phyloP scores from a whole-genome alignment of 495 filamentous ascomycete species.

The Durotheca rogersii region DNA sequence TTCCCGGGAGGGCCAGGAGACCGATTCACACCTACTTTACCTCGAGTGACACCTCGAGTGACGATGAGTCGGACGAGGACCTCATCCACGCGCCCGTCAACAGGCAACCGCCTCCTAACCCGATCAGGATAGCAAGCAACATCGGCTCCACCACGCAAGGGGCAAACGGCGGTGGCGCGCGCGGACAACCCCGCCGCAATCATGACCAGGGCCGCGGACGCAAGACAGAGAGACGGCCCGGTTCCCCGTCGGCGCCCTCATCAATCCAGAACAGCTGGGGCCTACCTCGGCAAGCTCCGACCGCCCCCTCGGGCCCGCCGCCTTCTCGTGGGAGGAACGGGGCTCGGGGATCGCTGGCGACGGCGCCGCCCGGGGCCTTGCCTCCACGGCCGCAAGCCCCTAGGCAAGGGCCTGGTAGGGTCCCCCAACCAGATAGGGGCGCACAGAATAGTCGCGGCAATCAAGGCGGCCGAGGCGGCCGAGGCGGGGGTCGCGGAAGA shows the following conservation, averaged over 20 bases:
- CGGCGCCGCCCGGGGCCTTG: slow-evolving; percentile 19
- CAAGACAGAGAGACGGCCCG: slow-evolving; percentile 9
- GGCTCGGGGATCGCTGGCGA: slow-evolving; percentile 13
- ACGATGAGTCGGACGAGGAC: slow-evolving; percentile 46
- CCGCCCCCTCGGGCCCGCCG: slow-evolving; percentile 32
- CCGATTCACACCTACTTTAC: slow-evolving; percentile 43
- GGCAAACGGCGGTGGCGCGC: slow-evolving; percentile 3
- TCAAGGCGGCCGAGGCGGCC: slow-evolving; percentile 21
- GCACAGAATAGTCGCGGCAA: slow-evolving; percentile 12
- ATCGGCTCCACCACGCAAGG: slow-evolving; percentile 16
- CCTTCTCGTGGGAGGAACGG: slow-evolving; percentile 10
- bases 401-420: slow-evolving; percentile 9
- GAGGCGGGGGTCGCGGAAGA: slow-evolving; percentile 28
- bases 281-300: slow-evolving; percentile 23
- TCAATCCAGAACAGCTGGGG: not conserved
- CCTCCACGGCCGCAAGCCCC: slow-evolving; percentile 22
- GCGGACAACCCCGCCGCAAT: slow-evolving; percentile 1
- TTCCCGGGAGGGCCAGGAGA: slow-evolving; percentile 40
- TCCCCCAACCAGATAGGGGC: not conserved
- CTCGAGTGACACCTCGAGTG: too few relatives aligned
- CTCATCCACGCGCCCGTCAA: slow-evolving; percentile 41
- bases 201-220: slow-evolving; percentile 9
- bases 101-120: slow-evolving; percentile 19
- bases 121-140: slow-evolving; percentile 38
- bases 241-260: slow-evolving; percentile 4